These are phyloP conservation scores for Gliomastix tumulicola DNA, from an alignment of 2,329 filamentous ascomycete species.

Conservation along the genomic window DNA sequence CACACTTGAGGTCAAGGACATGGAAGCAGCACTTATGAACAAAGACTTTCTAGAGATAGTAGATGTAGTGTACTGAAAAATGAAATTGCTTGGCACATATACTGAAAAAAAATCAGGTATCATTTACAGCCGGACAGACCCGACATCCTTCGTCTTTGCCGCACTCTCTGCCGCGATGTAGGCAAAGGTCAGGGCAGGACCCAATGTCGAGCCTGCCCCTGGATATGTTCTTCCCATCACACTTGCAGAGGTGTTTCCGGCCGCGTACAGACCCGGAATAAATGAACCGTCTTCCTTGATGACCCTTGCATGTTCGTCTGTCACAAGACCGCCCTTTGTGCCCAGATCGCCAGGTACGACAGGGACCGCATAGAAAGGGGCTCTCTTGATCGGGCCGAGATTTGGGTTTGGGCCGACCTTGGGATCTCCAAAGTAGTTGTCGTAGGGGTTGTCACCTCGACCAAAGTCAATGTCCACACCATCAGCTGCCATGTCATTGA, in stretches of 20 bases:
- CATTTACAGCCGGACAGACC: too few species aligned
- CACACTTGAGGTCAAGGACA: too few species aligned
- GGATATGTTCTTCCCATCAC: slow-evolving; percentile 25
- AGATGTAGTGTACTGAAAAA: too few species aligned
- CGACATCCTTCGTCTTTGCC: too few species aligned
- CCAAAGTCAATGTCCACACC: slow-evolving; percentile 23
- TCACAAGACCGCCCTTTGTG: slow-evolving; percentile 26
- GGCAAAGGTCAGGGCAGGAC: slow-evolving; percentile 25
- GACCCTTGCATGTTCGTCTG: slow-evolving; percentile 19
- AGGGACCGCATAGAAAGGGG: slow-evolving; percentile 15
- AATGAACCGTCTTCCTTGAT: slow-evolving; percentile 8
- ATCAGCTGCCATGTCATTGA: slow-evolving; percentile 16
- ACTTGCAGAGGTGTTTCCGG: slow-evolving; percentile 21
- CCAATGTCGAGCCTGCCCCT: slow-evolving; percentile 24
- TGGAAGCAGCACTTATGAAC: too few species aligned
- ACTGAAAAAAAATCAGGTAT: too few species aligned
- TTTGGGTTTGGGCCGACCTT: slow-evolving; percentile 17
- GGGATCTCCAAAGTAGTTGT: slow-evolving; percentile 22
- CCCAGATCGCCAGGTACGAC: slow-evolving; percentile 27
- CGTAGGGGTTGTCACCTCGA: slow-evolving; percentile 20
- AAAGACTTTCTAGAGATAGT: too few species aligned
- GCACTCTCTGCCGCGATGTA: slow-evolving; percentile 20
- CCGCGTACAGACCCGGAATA: slow-evolving; percentile 20
- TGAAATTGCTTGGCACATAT: too few species aligned
- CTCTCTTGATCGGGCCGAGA: slow-evolving; percentile 11